Conservation (phyloP, 1,139 yeast species). For the Lodderomyces margitis region DNA sequence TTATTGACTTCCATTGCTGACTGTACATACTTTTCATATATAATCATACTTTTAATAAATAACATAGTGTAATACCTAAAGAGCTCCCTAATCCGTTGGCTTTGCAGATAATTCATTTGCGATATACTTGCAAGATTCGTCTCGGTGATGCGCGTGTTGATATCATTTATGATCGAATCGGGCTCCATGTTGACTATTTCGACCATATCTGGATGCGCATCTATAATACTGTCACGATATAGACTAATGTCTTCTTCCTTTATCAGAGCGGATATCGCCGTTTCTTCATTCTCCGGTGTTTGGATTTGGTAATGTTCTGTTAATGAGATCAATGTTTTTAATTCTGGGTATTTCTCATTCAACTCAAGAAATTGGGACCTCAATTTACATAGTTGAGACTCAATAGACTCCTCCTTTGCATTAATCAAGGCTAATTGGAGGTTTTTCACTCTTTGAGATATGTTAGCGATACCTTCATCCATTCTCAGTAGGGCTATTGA, state of each 20-base stretch:
- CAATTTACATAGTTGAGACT: slow-evolving; percentile 8
- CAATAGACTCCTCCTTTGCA: slow-evolving; percentile 2
- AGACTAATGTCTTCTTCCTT: slow-evolving; percentile 23
- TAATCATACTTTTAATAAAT: slow-evolving; percentile 28
- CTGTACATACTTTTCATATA: slow-evolving; percentile 27
- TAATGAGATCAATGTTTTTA: slow-evolving; percentile 21
- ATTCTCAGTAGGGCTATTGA: no score
- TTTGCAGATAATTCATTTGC: background rate
- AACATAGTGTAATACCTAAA: slow-evolving; percentile 21
- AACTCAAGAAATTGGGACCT: slow-evolving; percentile 15
- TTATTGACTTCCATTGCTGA: slow-evolving; percentile 23
- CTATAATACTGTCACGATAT: slow-evolving; percentile 15
- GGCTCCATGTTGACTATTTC: slow-evolving; percentile 25
- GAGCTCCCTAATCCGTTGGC: slow-evolving; percentile 16
- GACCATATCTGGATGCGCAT: slow-evolving; percentile 20
- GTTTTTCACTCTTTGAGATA: slow-evolving; percentile 7
- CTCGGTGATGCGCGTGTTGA: slow-evolving; percentile 7
- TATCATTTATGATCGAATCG: slow-evolving; percentile 21
- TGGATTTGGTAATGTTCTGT: background rate
- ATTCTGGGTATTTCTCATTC: slow-evolving; percentile 22
- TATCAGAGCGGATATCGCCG: slow-evolving; percentile 9
- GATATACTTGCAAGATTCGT: background rate
- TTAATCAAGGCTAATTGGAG: slow-evolving; percentile 1
- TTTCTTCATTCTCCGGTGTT: background rate
- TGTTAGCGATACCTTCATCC: slow-evolving; percentile 9